A percentile compares a stretch with the other conserved stretches of the same genome.
Conservation (phyloP, 1,139 yeast species). For the Starmera stellimalicola region DNA sequence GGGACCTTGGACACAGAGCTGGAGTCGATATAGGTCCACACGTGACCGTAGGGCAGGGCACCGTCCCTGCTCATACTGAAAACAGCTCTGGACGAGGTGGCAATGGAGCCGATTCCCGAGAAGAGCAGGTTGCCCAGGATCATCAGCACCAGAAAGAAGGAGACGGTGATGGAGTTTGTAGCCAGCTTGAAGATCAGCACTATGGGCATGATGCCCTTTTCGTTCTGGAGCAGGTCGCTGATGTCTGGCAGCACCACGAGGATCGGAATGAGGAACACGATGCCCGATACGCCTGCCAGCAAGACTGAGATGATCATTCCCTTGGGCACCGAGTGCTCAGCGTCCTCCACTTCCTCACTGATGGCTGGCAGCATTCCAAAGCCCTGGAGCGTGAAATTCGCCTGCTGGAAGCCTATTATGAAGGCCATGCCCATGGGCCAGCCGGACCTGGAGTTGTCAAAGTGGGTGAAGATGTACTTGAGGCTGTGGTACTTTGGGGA, state of each 20-base stretch:
- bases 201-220: slow-evolving; percentile 54
- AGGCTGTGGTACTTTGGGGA: slow-evolving; percentile 53
- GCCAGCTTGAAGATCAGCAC: slow-evolving; percentile 55
- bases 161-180: slow-evolving; percentile 57
- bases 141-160: slow-evolving; percentile 56
- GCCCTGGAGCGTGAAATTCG: slow-evolving; percentile 73
- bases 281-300: slow-evolving; percentile 56
- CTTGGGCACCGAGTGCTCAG: slow-evolving; percentile 69
- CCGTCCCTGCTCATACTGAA: slow-evolving; percentile 87
- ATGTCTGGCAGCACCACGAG: slow-evolving; percentile 64
- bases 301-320: slow-evolving; percentile 63
- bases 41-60: slow-evolving; percentile 61
- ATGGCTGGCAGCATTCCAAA: slow-evolving; percentile 76
- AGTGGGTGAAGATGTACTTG: slow-evolving; percentile 51
- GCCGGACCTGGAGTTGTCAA: slow-evolving; percentile 64
- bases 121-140: slow-evolving; percentile 65
- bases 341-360: slow-evolving; percentile 73
- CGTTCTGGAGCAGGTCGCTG: slow-evolving; percentile 41
- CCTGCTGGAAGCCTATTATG: slow-evolving; percentile 66
- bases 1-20: slow-evolving; percentile 53
- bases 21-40: slow-evolving; percentile 59
- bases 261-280: slow-evolving; percentile 63
- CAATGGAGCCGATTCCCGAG: slow-evolving; percentile 72
- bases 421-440: slow-evolving; percentile 61
- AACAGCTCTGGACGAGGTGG: slow-evolving; percentile 81